Conservation (phyloP, 306 rosid species). For the Trifolium subterraneum region DNA sequence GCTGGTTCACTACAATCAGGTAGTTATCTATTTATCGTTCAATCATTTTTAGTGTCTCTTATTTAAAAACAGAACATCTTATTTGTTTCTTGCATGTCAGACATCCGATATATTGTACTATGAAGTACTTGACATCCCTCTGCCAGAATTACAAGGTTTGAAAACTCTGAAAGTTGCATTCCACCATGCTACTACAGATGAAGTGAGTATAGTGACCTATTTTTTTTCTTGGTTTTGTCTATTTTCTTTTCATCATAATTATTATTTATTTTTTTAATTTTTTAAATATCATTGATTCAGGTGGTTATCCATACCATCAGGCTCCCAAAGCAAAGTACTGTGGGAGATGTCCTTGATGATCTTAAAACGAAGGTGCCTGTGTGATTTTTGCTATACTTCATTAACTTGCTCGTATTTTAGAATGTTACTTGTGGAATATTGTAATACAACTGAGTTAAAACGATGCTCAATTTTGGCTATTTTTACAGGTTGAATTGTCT, state of each 20-base stretch:
- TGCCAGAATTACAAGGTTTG: slow-evolving; percentile 91
- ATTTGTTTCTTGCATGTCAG: slow-evolving; percentile 52
- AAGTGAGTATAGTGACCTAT: slow-evolving; percentile 59
- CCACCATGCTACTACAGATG: slow-evolving; percentile 86
- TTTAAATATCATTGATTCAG: slow-evolving; percentile 46
- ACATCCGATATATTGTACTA: slow-evolving; percentile 84
- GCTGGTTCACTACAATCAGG: slow-evolving; percentile 94
- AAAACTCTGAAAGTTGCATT: slow-evolving; percentile 91
- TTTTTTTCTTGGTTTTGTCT: slow-evolving; percentile 33
- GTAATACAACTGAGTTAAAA: not conserved
- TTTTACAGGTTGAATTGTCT: slow-evolving; percentile 79
- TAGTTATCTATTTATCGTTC: slow-evolving; percentile 46
- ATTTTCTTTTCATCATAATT: not conserved
- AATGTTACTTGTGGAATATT: slow-evolving; percentile 13
- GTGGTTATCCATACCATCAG: slow-evolving; percentile 83
- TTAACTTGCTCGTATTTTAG: slow-evolving; percentile 12
- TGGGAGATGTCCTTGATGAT: slow-evolving; percentile 84
- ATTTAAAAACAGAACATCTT: slow-evolving; percentile 22
- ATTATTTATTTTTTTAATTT: not conserved
- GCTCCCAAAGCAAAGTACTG: slow-evolving; percentile 89
- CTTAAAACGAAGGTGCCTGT: slow-evolving; percentile 77
- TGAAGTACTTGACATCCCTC: slow-evolving; percentile 91
- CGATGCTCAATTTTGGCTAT: slow-evolving; percentile 20
- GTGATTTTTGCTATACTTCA: slow-evolving; percentile 12
- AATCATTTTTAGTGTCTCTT: slow-evolving; percentile 30